Percentiles rank a stretch among this genome's conserved stretches.
These are phyloP conservation scores for Salvia miltiorrhiza DNA, from an alignment of 257 asterid genomes.

Conservation along the genomic window DNA sequence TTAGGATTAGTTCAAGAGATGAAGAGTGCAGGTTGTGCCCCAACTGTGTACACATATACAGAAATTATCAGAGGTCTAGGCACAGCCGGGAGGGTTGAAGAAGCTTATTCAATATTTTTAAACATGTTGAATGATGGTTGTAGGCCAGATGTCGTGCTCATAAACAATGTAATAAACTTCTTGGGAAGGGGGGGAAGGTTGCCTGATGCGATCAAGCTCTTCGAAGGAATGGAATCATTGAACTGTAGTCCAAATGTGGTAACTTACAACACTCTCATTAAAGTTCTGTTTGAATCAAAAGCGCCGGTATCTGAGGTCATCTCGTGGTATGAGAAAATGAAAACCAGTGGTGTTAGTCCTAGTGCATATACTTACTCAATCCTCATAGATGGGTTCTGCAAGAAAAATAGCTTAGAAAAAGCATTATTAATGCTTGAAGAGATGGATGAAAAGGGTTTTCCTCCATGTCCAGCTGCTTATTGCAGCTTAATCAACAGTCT, in stretches of 20 bases:
- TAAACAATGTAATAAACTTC: constrained; percentile 72
- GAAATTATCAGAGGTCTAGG: constrained; percentile 81
- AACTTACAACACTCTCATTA: constrained; percentile 82
- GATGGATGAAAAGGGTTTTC: constrained; percentile 94
- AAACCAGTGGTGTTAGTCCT: constrained; percentile 51
- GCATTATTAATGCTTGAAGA: constrained; percentile 80
- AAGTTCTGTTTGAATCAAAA: constrained; percentile 62
- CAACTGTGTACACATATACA: constrained; percentile 80
- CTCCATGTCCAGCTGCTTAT: constrained; percentile 94
- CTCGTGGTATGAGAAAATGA: constrained; percentile 74
- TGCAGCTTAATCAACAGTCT: constrained; percentile 90
- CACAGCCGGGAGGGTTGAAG: constrained; percentile 67
- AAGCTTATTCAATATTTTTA: constrained; percentile 62
- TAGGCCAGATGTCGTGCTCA: constrained; percentile 74
- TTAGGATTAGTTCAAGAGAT: constrained; percentile 64
- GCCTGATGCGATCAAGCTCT: constrained; percentile 64
- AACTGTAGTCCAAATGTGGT: constrained; percentile 73
- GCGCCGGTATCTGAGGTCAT: constrained; percentile 53
- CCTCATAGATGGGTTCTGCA: constrained; percentile 86
- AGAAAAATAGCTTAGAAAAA: constrained; percentile 65
- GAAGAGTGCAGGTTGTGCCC: constrained; percentile 60
- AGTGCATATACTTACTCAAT: constrained; percentile 83
- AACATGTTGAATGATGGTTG: constrained; percentile 68
- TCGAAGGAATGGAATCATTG: constrained; percentile 72
- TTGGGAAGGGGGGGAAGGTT: constrained; percentile 65